These are phyloP conservation scores for Fistulinella prunicolor DNA, from an alignment of 768 basidiomycete species.

Conservation along the genomic window DNA sequence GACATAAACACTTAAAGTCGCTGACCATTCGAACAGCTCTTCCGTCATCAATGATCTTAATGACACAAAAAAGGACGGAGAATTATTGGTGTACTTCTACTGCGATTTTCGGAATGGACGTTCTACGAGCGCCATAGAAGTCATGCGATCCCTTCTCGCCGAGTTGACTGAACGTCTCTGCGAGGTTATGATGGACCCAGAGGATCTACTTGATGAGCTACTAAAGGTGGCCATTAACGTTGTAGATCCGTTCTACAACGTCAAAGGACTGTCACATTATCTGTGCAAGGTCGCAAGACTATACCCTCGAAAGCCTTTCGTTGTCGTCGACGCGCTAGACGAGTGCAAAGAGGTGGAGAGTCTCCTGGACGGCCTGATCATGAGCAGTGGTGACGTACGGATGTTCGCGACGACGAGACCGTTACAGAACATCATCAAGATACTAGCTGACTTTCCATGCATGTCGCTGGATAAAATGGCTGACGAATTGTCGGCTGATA, in stretches of 20 bases:
- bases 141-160: conserved; percentile 16
- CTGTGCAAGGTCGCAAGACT: background rate
- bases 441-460: too few species aligned
- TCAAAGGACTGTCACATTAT: too few species aligned
- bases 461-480: conserved; percentile 10
- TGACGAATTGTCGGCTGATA: conserved; percentile 8
- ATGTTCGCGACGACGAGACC: conserved; percentile 10
- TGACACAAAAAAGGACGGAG: background rate
- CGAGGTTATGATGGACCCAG: background rate
- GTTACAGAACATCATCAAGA: conserved; percentile 4
- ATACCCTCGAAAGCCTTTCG: conserved; percentile 2
- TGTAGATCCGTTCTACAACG: conserved; percentile 3
- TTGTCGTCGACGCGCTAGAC: conserved; percentile 23
- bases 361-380: conserved; percentile 10
- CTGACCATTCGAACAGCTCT: background rate
- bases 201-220: conserved; percentile 2
- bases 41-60: background rate
- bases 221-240: too few species aligned
- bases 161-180: conserved; percentile 8
- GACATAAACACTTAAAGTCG: too few species aligned
- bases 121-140: conserved; percentile 10
- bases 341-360: conserved; percentile 15
- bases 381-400: background rate
- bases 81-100: conserved; percentile 16
- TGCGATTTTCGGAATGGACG: conserved; percentile 18